Base-by-base conservation (phyloP, 495 filamentous ascomycete genomes). In the Staphylotrichum longicolle region DNA sequence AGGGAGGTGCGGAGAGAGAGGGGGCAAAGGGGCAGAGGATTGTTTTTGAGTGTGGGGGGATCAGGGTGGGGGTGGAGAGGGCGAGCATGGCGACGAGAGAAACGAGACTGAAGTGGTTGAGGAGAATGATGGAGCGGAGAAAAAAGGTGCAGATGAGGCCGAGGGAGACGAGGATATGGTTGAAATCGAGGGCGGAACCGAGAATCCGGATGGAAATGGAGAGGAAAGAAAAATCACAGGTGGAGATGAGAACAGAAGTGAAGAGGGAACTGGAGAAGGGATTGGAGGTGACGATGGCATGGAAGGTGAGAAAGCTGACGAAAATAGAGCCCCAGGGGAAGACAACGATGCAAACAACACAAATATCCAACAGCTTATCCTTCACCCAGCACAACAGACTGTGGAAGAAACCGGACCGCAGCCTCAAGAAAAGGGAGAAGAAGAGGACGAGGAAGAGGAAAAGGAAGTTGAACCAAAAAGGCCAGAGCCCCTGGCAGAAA, bases 31-130 rank as follows among this genome's bases (percentile, higher is more conserved):
- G 58, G 42, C 34, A 54, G 48, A 45, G 58, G 39, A 32, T 46
- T 5, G 58, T 60, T 34, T 52, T 60, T 53, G 58, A 54, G 7
- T 47, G 48, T 40, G 53, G 39, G 8, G 20, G 35, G 51, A 54
- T 8, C 35, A 32, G 20, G 20, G 35, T 39, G 41, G 34, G 30
- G 45, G 37, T 42, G 55, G 51, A 7, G 52, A 56, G 14, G 42
- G 3, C 10, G 54, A 10, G 27, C 27, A 50, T 7, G 48, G 32
- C 1, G 48, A 50, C 3, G 12, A 27, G 2, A 39, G 48, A n/a
- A n/a, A 27, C 11, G 56, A 50, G 5, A 27, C 1, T 27, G 20
- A 27, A 27, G 20, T 27, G 20, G 20, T 0, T 27, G 20, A 27
- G 20, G 20, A 27, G 20, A 27, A 27, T 27, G 20, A 27, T 27